phyloP scores from a whole-genome alignment of 306 rosid species.

The Corylus americana region DNA sequence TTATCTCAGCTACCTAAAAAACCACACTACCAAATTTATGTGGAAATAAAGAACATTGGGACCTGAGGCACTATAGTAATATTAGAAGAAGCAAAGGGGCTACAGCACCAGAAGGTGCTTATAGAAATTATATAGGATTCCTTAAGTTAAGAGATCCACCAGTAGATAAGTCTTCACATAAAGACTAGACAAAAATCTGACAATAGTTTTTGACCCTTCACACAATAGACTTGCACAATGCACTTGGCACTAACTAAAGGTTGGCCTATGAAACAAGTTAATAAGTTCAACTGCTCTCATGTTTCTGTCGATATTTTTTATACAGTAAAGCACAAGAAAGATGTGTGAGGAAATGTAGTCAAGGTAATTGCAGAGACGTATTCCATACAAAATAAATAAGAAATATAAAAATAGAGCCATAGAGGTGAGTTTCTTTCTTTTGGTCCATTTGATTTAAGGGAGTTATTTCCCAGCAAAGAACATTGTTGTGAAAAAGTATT shows the following conservation, averaged over 20 bases:
- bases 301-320: not conserved
- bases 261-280: not conserved
- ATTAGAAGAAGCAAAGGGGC: not conserved
- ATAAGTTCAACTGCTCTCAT: not conserved
- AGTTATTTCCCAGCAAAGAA: not conserved
- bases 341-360: not conserved
- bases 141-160: not conserved
- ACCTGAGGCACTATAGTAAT: not conserved
- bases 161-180: not conserved
- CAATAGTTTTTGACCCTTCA: not conserved
- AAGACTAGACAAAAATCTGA: not conserved
- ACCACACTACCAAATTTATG: conserved; percentile 17
- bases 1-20: conserved; percentile 85
- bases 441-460: not conserved
- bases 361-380: not conserved
- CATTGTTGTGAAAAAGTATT: not conserved
- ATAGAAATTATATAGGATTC: not conserved
- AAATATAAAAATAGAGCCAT: not conserved
- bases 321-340: not conserved
- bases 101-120: too few species aligned
- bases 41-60: not conserved
- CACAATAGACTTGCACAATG: not conserved
- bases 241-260: not conserved
- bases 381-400: not conserved
- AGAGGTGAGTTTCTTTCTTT: not conserved